These are phyloP conservation scores for Microascus cirrosus DNA, from an alignment of 2,329 filamentous ascomycete species.

Conservation along the genomic window DNA sequence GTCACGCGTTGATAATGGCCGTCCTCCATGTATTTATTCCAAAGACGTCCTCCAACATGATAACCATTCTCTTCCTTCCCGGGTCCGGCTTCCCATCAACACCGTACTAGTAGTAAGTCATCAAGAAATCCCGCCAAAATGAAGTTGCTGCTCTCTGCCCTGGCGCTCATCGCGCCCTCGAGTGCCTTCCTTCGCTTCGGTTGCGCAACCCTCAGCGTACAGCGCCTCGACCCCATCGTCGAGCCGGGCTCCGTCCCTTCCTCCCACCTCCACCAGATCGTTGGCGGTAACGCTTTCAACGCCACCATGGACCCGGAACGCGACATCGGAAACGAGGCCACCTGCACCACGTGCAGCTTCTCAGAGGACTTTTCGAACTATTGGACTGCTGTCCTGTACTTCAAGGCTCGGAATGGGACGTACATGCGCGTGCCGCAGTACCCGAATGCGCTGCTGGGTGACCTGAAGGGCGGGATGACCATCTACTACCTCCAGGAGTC, in stretches of 20 bases:
- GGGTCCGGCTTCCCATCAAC: background rate
- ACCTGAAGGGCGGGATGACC: conserved; percentile 18
- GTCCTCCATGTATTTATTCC: background rate
- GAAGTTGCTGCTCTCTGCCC: conserved; percentile 13
- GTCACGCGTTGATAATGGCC: background rate
- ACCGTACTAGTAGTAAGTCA: background rate
- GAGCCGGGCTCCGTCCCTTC: conserved; percentile 31
- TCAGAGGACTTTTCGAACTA: conserved; percentile 25
- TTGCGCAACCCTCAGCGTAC: conserved; percentile 33
- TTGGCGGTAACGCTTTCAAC: conserved; percentile 39
- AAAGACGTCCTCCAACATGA: background rate
- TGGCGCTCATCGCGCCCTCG: conserved; percentile 12
- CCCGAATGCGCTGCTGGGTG: conserved; percentile 2
- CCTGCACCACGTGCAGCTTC: conserved; percentile 18
- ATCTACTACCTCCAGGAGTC: conserved; percentile 26
- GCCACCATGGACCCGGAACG: conserved; percentile 3
- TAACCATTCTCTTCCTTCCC: background rate
- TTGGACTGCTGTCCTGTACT: conserved; percentile 21
- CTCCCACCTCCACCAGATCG: conserved; percentile 48
- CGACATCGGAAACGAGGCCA: background rate
- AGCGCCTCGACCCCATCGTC: conserved; percentile 32
- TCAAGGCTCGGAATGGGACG: conserved; percentile 16
- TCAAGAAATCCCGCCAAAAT: conserved; percentile 14
- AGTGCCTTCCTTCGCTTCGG: conserved; percentile 33
- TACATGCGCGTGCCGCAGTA: conserved; percentile 22